Base-by-base conservation (phyloP, 441 rosid species). In the Brassica hybrid region DNA sequence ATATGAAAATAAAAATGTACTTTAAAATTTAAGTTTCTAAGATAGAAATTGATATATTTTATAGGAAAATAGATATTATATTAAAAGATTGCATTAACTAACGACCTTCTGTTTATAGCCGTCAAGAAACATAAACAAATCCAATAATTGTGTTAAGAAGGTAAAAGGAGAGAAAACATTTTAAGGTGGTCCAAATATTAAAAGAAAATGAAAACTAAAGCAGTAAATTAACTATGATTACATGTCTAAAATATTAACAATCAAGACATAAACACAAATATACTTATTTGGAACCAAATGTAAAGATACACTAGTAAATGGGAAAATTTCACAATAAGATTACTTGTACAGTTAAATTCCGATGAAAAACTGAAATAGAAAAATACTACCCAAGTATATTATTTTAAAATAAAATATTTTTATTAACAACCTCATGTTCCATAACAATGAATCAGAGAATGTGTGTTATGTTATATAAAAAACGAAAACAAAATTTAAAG, bases 181-280 rank as follows among this genome's bases (percentile, higher is more conserved):
- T 12, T 1, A 57, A 75, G 5, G 45, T 17, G 34, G 50, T 58
- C 67, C 67, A 58, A 67, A 16, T 32, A 43, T 59, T 16, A 43
- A 75, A 74, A 25, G 7, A 57, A 18, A 25, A 5, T 43, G 12
- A 66, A n/a, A 57, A 25, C 45, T 25, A 21, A 74, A 66, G 27
- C 66, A 66, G 21, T 3, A 19, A 32, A 32, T 6, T 32, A 56
- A 56, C 25, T 56, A 10, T 17, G 8, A 57, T 18, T 18, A 23
- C 27, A 57, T 32, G 36, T 19, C 62, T 57, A 63, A 27, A 12
- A 4, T 14, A 67, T 14, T 50, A 27, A 27, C 32, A 67, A 65
- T 19, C 17, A 41, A 65, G 11, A 19, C 77, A 80, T 27, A 72
- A 67, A 12, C 11, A 43, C 1, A 54, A 2, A 12, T 5, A 70